These are phyloP conservation scores for Eragrostis nindensis DNA, from an alignment of 176 grass and related monocot genomes.

Conservation along the genomic window DNA sequence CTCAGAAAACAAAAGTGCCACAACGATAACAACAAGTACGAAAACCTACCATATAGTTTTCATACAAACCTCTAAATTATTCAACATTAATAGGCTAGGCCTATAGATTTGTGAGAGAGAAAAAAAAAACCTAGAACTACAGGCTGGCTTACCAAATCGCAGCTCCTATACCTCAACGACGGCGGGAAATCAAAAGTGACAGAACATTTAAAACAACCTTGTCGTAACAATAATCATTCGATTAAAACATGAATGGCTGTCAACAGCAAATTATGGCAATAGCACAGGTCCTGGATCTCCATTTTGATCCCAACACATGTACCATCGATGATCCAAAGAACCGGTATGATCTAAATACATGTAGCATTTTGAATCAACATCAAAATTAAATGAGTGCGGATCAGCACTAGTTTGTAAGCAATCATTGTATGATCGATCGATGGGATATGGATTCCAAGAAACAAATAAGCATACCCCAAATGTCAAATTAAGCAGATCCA, in stretches of 20 bases:
- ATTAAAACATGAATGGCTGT: neutral
- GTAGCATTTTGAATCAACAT: neutral
- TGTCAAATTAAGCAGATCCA: slow-evolving; percentile 21
- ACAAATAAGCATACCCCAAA: neutral
- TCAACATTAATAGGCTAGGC: neutral
- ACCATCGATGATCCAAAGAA: neutral
- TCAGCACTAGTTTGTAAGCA: neutral
- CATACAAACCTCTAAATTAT: no score
- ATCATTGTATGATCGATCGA: neutral
- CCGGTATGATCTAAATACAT: neutral
- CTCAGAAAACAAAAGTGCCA: neutral
- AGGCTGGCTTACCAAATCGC: neutral
- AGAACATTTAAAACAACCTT: neutral
- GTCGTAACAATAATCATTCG: neutral
- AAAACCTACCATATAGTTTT: neutral
- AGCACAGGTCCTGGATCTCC: neutral
- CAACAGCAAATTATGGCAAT: neutral
- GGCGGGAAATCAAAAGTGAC: neutral
- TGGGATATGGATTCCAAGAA: neutral
- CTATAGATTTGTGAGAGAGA: neutral
- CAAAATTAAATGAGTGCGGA: neutral
- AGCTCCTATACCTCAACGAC: no score
- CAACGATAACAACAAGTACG: neutral
- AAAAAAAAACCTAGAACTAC: neutral
- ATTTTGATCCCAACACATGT: neutral